Evolutionary conservation across 2,329 filamentous ascomycete genomes (phyloP).

Genomic region (Dendryphion nanum): DNA sequence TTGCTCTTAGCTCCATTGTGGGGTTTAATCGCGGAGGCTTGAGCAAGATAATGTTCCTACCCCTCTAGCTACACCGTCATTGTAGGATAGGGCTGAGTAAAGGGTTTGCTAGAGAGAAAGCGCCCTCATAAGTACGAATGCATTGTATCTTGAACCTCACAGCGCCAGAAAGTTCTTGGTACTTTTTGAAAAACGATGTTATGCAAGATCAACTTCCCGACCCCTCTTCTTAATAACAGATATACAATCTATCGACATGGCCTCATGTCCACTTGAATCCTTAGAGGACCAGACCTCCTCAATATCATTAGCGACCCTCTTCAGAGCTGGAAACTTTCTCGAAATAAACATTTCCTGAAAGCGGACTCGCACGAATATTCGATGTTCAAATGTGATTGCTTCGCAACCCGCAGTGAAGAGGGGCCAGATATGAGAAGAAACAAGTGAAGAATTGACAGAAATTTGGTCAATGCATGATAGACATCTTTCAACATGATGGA

Average conservation of each 20-base stretch:
- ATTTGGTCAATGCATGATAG: constrained; percentile 17
- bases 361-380: constrained; percentile 24
- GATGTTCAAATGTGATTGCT: constrained; percentile 16
- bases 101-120: no score
- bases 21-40: no score
- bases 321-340: constrained; percentile 24
- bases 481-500: constrained; percentile 26
- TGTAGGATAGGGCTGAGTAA: no score
- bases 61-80: no score
- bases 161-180: no score
- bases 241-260: constrained; percentile 31
- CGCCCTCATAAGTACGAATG: no score
- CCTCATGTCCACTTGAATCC: constrained; percentile 21
- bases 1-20: no score
- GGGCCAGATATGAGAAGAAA: constrained; percentile 31
- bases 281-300: constrained; percentile 30
- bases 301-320: constrained; percentile 25
- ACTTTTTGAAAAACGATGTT: no score
- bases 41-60: no score
- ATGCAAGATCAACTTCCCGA: constrained; percentile 30
- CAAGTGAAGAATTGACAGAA: constrained; percentile 19
- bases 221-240: constrained; percentile 26
- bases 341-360: constrained; percentile 22
- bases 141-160: no score
- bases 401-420: constrained; percentile 32